phyloP scores from a whole-genome alignment of 805 yeast species.

The Kazachstania bromeliacearum region DNA sequence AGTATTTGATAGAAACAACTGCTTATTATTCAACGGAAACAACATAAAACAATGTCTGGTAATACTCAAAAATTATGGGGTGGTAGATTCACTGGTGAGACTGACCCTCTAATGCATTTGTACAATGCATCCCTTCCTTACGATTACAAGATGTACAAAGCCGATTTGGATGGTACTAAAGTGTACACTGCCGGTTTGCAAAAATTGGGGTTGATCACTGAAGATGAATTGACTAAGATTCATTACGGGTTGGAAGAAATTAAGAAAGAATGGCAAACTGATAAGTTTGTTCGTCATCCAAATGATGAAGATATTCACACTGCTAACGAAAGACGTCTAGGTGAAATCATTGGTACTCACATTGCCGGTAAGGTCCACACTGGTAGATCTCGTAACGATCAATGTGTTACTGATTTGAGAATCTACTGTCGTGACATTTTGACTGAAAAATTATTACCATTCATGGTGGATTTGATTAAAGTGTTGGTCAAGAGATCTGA shows the following conservation, averaged over 20 bases:
- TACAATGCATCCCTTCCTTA: slow-evolving; percentile 96
- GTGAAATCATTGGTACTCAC: slow-evolving; percentile 87
- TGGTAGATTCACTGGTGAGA: slow-evolving; percentile 93
- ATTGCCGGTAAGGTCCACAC: slow-evolving; percentile 98
- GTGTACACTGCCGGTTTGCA: slow-evolving; percentile 83
- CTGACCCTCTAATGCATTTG: slow-evolving; percentile 95
- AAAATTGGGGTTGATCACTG: slow-evolving; percentile 65
- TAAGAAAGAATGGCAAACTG: slow-evolving; percentile 79
- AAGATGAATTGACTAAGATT: slow-evolving; percentile 66
- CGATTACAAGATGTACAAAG: slow-evolving; percentile 89
- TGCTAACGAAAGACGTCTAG: slow-evolving; percentile 94
- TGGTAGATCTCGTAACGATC: slow-evolving; percentile 98
- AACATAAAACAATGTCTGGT: slow-evolving; percentile 15
- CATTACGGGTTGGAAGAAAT: slow-evolving; percentile 73
- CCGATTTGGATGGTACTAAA: slow-evolving; percentile 88
- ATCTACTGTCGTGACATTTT: slow-evolving; percentile 79
- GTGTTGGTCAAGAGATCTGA: slow-evolving; percentile 69
- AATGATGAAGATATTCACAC: slow-evolving; percentile 95
- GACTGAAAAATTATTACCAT: slow-evolving; percentile 42
- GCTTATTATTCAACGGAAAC: neutral
- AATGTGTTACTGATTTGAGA: slow-evolving; percentile 98
- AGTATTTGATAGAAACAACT: too few species aligned
- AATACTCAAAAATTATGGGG: slow-evolving; percentile 79
- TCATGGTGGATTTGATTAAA: slow-evolving; percentile 52
- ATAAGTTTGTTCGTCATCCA: slow-evolving; percentile 32